These are phyloP conservation scores for Acer negundo DNA, from an alignment of 345 rosid species.

Conservation along the genomic window DNA sequence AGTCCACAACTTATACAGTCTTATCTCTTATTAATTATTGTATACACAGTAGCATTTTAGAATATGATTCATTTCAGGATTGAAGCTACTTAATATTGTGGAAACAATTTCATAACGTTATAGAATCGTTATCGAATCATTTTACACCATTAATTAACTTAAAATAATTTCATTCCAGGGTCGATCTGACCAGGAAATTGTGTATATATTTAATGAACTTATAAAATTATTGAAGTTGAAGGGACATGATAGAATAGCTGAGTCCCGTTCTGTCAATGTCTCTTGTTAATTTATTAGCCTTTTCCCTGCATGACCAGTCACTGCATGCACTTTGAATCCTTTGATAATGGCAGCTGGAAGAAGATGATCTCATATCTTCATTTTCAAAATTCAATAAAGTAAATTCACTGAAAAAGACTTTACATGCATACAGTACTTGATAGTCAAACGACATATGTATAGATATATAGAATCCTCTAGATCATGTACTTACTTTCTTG, in stretches of 20 bases:
- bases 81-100: no score
- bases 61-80: no score
- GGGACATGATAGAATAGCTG: slow-evolving; percentile 10
- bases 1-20: not conserved
- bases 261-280: not conserved
- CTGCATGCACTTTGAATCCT: not conserved
- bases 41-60: no score
- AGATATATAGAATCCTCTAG: no score
- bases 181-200: no score
- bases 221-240: slow-evolving; percentile 18
- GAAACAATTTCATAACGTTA: no score
- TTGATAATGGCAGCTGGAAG: not conserved
- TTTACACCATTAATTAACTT: no score
- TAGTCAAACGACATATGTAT: not conserved
- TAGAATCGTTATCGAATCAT: no score
- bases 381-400: not conserved
- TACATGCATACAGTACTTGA: not conserved
- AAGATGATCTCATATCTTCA: not conserved
- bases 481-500: no score
- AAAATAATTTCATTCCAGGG: no score
- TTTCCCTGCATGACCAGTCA: slow-evolving; percentile 5
- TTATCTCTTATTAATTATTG: not conserved
- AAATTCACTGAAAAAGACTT: not conserved
- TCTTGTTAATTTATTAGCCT: not conserved
- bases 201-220: no score